Conservation (phyloP, 768 basidiomycete genomes). For the Daedalea quercina region DNA sequence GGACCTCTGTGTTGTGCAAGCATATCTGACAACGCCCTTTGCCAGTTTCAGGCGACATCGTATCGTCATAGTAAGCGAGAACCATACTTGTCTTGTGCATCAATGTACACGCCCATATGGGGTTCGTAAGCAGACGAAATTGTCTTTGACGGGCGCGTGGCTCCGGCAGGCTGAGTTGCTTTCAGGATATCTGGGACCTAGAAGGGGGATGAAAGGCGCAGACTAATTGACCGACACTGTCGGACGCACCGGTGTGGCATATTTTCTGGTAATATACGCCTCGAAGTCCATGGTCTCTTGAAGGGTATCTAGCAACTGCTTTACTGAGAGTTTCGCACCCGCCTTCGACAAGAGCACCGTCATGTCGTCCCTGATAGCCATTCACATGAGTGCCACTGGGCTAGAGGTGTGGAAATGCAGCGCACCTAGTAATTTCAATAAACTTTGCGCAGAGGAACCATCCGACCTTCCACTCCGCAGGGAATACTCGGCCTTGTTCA, state of each 20-base stretch:
- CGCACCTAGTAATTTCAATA: conserved; percentile 81
- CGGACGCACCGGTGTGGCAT: conserved; percentile 57
- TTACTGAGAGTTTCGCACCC: conserved; percentile 65
- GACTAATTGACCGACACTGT: background rate
- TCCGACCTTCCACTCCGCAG: conserved; percentile 78
- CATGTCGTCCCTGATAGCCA: conserved; percentile 66
- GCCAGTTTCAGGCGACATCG: background rate
- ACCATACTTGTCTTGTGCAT: conserved; percentile 88
- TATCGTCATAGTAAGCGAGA: background rate
- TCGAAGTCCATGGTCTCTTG: conserved; percentile 90
- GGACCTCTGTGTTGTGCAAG: conserved; percentile 68
- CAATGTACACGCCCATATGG: conserved; percentile 89
- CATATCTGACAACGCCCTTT: conserved; percentile 88
- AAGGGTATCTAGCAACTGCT: conserved; percentile 76
- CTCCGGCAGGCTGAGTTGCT: conserved; percentile 39
- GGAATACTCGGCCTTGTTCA: conserved; percentile 80
- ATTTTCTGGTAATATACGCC: conserved; percentile 71
- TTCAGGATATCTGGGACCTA: conserved; percentile 65
- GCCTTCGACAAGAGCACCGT: conserved; percentile 75
- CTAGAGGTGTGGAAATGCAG: background rate
- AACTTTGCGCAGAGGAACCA: conserved; percentile 82
- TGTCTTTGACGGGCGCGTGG: conserved; percentile 47
- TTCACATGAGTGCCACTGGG: background rate
- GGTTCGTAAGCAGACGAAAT: conserved; percentile 91
- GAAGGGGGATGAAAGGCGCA: background rate